Percentiles rank a stretch among this genome's conserved stretches.
phyloP scores from a whole-genome alignment of 208 protist species.

The Trypanosoma avium region DNA sequence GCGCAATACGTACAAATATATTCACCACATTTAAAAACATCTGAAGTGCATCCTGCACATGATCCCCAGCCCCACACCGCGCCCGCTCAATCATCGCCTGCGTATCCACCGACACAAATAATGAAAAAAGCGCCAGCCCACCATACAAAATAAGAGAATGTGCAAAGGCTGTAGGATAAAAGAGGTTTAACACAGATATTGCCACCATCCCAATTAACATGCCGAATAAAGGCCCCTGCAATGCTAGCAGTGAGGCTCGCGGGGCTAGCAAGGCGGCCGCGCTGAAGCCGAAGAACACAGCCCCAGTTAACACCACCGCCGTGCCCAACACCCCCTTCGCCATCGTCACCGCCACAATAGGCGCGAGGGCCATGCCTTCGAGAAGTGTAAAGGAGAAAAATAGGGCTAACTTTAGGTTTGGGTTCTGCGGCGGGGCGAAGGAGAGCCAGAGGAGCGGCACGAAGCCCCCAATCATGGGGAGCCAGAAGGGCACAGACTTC shows the following conservation, averaged over 20 bases:
- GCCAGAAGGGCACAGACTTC: constrained; percentile 71
- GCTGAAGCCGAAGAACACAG: constrained; percentile 87
- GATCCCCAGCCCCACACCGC: constrained; percentile 74
- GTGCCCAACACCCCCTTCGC: constrained; percentile 83
- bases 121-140: constrained; percentile 82
- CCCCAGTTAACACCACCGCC: constrained; percentile 75
- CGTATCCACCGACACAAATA: constrained; percentile 82
- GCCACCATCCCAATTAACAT: constrained; percentile 84
- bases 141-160: constrained; percentile 87
- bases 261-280: constrained; percentile 80
- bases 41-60: constrained; percentile 80
- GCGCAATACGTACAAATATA: constrained; percentile 87
- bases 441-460: constrained; percentile 84
- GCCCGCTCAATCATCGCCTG: constrained; percentile 91
- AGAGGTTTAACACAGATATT: constrained; percentile 80
- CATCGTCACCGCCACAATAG: constrained; percentile 65
- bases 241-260: constrained; percentile 72
- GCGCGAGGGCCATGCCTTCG: constrained; percentile 84
- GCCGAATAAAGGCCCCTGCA: constrained; percentile 86
- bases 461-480: constrained; percentile 83
- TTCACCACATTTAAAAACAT: constrained; percentile 89
- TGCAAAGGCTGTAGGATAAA: constrained; percentile 84
- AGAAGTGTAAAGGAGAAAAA: constrained; percentile 81
- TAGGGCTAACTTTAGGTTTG: constrained; percentile 63
- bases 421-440: constrained; percentile 77